A percentile compares a stretch with the other conserved stretches of the same genome.
These are phyloP conservation scores for Berberis thunbergii DNA, from an alignment of 164 flowering plant species.

Conservation along the genomic window DNA sequence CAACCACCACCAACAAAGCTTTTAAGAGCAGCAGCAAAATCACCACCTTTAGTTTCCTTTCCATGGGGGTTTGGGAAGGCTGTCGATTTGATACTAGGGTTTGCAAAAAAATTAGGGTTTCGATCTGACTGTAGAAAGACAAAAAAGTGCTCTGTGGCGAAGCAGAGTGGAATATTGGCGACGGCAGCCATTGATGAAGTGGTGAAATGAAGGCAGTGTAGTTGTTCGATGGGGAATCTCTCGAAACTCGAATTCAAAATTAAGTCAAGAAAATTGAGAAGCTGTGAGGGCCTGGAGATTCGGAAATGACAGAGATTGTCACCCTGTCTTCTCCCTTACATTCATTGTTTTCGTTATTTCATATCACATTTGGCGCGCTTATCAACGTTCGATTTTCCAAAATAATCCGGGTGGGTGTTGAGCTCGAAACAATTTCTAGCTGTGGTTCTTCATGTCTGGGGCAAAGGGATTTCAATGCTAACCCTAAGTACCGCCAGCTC, in stretches of 20 bases:
- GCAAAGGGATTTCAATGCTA: too few species aligned
- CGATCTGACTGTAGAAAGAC: background rate
- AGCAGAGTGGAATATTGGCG: background rate
- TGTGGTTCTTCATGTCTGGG: too few species aligned
- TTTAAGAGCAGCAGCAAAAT: slow-evolving; percentile 10
- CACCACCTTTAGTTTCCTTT: slow-evolving; percentile 17
- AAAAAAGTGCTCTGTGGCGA: background rate
- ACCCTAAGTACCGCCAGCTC: too few species aligned
- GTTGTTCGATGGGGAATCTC: slow-evolving; percentile 1
- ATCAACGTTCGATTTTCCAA: too few species aligned
- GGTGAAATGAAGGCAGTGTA: background rate
- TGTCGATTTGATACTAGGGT: too few species aligned
- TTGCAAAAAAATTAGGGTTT: background rate
- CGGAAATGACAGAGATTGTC: slow-evolving; percentile 2
- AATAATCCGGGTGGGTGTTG: too few species aligned
- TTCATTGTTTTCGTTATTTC: too few species aligned
- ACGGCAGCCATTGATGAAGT: background rate
- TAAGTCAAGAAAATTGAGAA: background rate
- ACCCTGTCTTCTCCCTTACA: background rate
- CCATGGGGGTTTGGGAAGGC: too few species aligned
- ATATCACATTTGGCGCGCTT: too few species aligned
- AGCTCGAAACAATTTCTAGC: too few species aligned
- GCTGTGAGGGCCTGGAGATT: slow-evolving; percentile 6
- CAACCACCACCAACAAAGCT: slow-evolving; percentile 14
- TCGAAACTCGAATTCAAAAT: background rate